phyloP scores from a whole-genome alignment of 2,329 filamentous ascomycete species.

The Aspergillus luchuensis region DNA sequence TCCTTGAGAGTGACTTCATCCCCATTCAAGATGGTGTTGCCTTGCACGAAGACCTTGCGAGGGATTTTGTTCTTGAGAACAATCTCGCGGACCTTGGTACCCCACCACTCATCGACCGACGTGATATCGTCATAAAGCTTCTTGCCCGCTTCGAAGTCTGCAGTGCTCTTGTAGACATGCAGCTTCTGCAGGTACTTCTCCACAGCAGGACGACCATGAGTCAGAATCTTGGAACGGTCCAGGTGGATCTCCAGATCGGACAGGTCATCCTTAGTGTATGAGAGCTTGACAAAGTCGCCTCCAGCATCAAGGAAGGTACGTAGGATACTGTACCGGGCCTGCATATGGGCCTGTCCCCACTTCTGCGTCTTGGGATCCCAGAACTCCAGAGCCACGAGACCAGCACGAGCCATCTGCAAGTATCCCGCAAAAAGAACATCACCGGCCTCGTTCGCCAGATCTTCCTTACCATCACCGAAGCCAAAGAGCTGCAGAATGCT shows the following conservation, averaged over 20 bases:
- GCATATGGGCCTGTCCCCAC: constrained; percentile 91
- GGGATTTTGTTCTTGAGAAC: constrained; percentile 63
- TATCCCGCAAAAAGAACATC: constrained; percentile 88
- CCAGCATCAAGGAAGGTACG: constrained; percentile 75
- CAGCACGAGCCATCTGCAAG: constrained; percentile 91
- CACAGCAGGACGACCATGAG: constrained; percentile 78
- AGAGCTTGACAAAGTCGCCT: constrained; percentile 82
- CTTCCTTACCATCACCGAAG: constrained; percentile 73
- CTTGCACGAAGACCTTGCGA: constrained; percentile 83
- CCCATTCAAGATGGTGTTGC: constrained; percentile 74
- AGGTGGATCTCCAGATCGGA: constrained; percentile 80
- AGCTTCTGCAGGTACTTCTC: constrained; percentile 86
- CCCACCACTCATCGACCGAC: constrained; percentile 81
- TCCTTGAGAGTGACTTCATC: constrained; percentile 78
- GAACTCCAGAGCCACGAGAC: constrained; percentile 83
- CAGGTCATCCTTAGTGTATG: constrained; percentile 72
- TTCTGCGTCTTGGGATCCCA: constrained; percentile 90
- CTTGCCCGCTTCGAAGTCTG: constrained; percentile 75
- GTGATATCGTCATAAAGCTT: constrained; percentile 84
- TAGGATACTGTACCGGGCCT: constrained; percentile 87
- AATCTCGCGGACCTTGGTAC: constrained; percentile 68
- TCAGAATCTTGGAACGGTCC: constrained; percentile 83
- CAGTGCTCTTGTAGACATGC: constrained; percentile 89
- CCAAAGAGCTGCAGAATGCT: constrained; percentile 87
- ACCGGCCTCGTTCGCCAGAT: constrained; percentile 76